Evolutionary conservation across 306 rosid genomes (phyloP).

Genomic region (Arachis stenosperma): DNA sequence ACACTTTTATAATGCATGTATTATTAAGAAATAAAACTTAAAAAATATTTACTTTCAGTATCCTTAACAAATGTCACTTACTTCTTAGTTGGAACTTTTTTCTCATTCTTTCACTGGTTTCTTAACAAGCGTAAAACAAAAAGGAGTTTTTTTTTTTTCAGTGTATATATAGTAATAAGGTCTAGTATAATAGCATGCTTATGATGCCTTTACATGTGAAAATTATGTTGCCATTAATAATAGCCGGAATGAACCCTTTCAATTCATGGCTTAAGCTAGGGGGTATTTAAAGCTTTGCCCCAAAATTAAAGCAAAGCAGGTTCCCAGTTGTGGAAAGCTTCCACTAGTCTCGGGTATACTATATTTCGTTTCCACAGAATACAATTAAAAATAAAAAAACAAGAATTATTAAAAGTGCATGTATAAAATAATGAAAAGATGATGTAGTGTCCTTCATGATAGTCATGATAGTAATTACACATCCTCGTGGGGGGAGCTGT

Average conservation of each 20-base stretch:
- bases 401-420: not conserved
- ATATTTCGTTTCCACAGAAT: no score
- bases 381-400: no score
- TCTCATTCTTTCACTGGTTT: not conserved
- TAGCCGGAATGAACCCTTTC: conserved; percentile 17
- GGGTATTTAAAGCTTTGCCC: conserved; percentile 21
- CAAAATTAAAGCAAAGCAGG: conserved; percentile 32
- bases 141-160: not conserved
- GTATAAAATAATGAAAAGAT: not conserved
- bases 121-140: not conserved
- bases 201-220: conserved; percentile 1
- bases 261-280: not conserved
- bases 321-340: conserved; percentile 47
- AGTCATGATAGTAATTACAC: conserved; percentile 12
- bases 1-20: no score
- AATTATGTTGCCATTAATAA: conserved; percentile 21
- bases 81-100: no score
- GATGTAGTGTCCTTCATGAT: conserved; percentile 4
- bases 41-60: no score
- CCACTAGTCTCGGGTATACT: not conserved
- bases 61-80: no score
- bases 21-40: no score
- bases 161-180: not conserved
- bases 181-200: not conserved
- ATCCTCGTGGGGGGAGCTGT: conserved; percentile 36